Percentiles rank a stretch among this genome's conserved stretches.
phyloP scores from a whole-genome alignment of 306 rosid species.

The Pterocarpus santalinus region DNA sequence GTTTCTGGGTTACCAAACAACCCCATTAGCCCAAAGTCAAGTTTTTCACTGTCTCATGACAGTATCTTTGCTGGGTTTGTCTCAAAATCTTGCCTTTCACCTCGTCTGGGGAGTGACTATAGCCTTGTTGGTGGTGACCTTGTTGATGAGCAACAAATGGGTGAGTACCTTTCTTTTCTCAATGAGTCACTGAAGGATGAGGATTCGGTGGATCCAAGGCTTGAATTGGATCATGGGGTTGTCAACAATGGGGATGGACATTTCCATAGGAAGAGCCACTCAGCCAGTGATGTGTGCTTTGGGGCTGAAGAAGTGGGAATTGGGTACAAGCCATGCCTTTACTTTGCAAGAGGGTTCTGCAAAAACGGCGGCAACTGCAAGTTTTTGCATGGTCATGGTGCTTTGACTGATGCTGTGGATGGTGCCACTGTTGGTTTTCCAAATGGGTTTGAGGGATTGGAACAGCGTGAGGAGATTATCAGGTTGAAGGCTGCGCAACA shows the following conservation, averaged over 20 bases:
- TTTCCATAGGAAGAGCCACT: slow-evolving; percentile 68
- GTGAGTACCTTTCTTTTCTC: slow-evolving; percentile 69
- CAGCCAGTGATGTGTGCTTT: slow-evolving; percentile 69
- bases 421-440: slow-evolving; percentile 54
- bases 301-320: slow-evolving; percentile 64
- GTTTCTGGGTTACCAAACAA: slow-evolving; percentile 62
- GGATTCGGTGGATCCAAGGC: slow-evolving; percentile 59
- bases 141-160: slow-evolving; percentile 67
- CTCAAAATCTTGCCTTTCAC: slow-evolving; percentile 43
- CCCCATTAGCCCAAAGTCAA: slow-evolving; percentile 68
- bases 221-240: slow-evolving; percentile 57
- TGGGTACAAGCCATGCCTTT: slow-evolving; percentile 72
- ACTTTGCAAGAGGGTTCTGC: slow-evolving; percentile 78
- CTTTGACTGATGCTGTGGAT: slow-evolving; percentile 58
- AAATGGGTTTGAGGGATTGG: slow-evolving; percentile 56
- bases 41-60: slow-evolving; percentile 57
- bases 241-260: slow-evolving; percentile 57
- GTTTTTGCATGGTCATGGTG: slow-evolving; percentile 65
- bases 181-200: slow-evolving; percentile 58
- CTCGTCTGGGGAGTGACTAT: slow-evolving; percentile 15
- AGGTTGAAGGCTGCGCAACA: slow-evolving; percentile 65
- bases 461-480: slow-evolving; percentile 67
- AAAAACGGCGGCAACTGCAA: slow-evolving; percentile 78
- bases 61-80: slow-evolving; percentile 53
- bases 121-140: slow-evolving; percentile 33